phyloP scores from a whole-genome alignment of 2,329 filamentous ascomycete species.

The Pochonia chlamydosporia region DNA sequence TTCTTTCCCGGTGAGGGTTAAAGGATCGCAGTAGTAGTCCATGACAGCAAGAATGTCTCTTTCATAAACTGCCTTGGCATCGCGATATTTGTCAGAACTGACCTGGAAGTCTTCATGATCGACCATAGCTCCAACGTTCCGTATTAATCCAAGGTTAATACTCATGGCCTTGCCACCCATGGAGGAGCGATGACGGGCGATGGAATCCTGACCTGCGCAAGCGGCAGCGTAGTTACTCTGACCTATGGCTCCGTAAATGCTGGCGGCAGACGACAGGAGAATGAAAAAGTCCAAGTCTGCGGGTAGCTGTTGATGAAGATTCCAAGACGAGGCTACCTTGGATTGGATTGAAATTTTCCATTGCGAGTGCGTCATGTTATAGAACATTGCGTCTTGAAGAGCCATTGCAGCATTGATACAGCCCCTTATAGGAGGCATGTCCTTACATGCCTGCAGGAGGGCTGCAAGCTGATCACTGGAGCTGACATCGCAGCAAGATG shows the following conservation, averaged over 20 bases:
- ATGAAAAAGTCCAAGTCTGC: constrained; percentile 33
- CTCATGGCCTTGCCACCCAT: too few relatives aligned
- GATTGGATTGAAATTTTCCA: constrained; percentile 23
- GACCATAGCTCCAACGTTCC: too few relatives aligned
- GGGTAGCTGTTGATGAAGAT: constrained; percentile 25
- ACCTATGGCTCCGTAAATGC: constrained; percentile 27
- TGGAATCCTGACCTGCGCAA: constrained; percentile 13
- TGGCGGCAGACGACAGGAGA: constrained; percentile 30
- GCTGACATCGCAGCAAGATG: background rate
- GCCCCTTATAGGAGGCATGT: constrained; percentile 29
- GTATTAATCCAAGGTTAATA: too few relatives aligned
- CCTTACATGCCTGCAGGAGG: constrained; percentile 17
- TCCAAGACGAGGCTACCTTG: constrained; percentile 29
- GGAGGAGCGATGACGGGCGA: background rate
- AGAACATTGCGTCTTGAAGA: constrained; percentile 22
- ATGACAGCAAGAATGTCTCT: too few relatives aligned
- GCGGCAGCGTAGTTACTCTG: constrained; percentile 32
- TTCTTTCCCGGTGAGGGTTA: too few relatives aligned
- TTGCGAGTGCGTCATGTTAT: constrained; percentile 22
- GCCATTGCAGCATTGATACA: constrained; percentile 32
- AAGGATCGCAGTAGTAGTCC: too few relatives aligned
- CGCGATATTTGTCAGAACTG: too few relatives aligned
- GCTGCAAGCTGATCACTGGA: background rate
- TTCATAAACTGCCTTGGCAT: too few relatives aligned
- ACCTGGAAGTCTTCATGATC: too few relatives aligned